Evolutionary conservation across 768 basidiomycete species (phyloP).

Genomic region (Hygrophorus pudorinus): DNA sequence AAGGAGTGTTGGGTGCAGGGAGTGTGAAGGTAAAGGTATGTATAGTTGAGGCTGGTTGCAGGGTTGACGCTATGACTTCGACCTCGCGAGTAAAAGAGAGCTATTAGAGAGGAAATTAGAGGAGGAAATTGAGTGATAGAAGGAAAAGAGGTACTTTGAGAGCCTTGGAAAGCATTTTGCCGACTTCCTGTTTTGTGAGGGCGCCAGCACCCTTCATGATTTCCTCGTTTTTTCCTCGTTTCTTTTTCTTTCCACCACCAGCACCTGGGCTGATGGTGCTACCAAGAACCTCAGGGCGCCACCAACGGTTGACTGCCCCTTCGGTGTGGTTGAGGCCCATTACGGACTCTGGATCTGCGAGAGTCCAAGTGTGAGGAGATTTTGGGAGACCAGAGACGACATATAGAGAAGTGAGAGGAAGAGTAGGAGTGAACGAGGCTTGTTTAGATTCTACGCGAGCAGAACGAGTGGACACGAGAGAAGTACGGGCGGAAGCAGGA

Average conservation of each 20-base stretch:
- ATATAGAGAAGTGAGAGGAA: slow-evolving; percentile 75
- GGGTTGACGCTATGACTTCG: slow-evolving; percentile 89
- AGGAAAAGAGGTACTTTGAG: slow-evolving; percentile 52
- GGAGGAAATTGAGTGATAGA: neutral
- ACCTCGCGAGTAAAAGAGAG: slow-evolving; percentile 89
- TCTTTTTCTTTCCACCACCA: slow-evolving; percentile 70
- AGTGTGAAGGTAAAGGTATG: slow-evolving; percentile 88
- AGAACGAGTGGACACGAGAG: slow-evolving; percentile 69
- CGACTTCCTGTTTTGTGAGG: slow-evolving; percentile 77
- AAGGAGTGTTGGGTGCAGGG: slow-evolving; percentile 64
- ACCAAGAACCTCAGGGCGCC: slow-evolving; percentile 86
- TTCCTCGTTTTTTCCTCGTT: slow-evolving; percentile 53
- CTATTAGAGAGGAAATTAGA: slow-evolving; percentile 28
- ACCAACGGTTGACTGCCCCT: slow-evolving; percentile 81
- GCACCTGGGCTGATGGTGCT: slow-evolving; percentile 80
- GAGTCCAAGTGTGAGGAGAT: slow-evolving; percentile 83
- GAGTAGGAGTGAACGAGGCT: slow-evolving; percentile 55
- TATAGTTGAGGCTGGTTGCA: slow-evolving; percentile 87
- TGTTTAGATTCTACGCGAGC: slow-evolving; percentile 45
- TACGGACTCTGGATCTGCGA: slow-evolving; percentile 77
- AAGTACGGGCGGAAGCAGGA: slow-evolving; percentile 65
- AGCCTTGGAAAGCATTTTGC: slow-evolving; percentile 84
- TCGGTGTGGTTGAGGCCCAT: slow-evolving; percentile 75
- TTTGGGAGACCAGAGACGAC: slow-evolving; percentile 86
- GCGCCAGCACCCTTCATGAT: slow-evolving; percentile 69